Evolutionary conservation across 2,329 filamentous ascomycete species (phyloP), one percentile per base, ranked within the genome.

Genomic region (Aspergillus pseudotamarii): DNA sequence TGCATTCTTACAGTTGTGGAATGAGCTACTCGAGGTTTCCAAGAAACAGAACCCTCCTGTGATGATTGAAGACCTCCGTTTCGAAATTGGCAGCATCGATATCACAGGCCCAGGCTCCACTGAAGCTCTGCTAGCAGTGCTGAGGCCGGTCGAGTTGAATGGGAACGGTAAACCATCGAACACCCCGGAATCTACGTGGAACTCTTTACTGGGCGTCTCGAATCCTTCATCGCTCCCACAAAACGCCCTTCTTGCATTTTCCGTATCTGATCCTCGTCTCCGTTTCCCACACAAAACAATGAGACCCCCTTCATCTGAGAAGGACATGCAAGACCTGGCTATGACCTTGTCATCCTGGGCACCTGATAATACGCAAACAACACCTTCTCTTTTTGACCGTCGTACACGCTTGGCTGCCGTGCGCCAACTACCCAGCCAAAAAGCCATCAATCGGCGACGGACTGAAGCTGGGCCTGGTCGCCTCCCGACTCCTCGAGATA

Each of bases 381-480:
- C 57, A 73, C 82, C 75, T 2, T 78, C 80, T 10, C 78, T 98
- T 0, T 96, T 96, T 73, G 85, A 91, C 70, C 86, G 91, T 63
- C 82, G 87, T 34, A 77, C 80, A 41, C 88, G 94, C 41, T 85
- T 91, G 63, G 82, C 81, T 60, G 91, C 91, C 30, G 86, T 86
- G 4, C 85, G 84, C 57, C 82, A 89, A 16, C 86, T 94, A 2
- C 89, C 91, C 2, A 88, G 84, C 12, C 93, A 97, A 72, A 92
- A 92, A 72, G 85, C 89, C 1, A 87, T 98, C 69, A 94, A 96
- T 73, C 87, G 91, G 55, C 88, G 94, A 53, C 92, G 89, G 75
- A 82, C 86, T 16, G 81, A 85, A 26, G 85, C 85, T 19, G 73
- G 83, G 0, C 88, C 91, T 0, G 93, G 93, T 1, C 76, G 84